Conservation (phyloP, 1,284 basidiomycete genomes). For the Cerioporus squamosus region DNA sequence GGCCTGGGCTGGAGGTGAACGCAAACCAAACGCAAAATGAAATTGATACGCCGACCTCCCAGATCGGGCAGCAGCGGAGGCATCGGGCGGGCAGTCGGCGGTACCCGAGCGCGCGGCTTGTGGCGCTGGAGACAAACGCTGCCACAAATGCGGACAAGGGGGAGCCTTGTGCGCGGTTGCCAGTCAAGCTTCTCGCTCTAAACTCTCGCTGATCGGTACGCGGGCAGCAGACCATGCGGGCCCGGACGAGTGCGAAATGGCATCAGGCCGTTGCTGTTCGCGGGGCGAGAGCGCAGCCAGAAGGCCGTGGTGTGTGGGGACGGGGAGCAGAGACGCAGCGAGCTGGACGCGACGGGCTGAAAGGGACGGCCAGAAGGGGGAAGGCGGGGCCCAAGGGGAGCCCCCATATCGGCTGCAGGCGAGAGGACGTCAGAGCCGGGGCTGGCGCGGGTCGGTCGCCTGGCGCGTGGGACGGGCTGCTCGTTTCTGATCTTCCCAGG, state of each 20-base stretch:
- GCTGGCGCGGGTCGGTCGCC: neutral
- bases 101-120: neutral
- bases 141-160: neutral
- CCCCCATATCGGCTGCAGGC: no score
- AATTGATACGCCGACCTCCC: neutral
- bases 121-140: neutral
- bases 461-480: neutral
- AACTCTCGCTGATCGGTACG: neutral
- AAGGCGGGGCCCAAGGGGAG: neutral
- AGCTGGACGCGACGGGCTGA: conserved; percentile 1
- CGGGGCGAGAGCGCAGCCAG: no score
- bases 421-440: neutral
- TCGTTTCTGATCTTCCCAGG: conserved; percentile 1
- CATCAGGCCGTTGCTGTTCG: no score
- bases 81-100: neutral
- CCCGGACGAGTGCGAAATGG: neutral
- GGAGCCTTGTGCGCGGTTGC: neutral
- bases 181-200: neutral
- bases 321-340: no score
- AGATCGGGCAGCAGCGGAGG: neutral
- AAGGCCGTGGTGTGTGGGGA: no score
- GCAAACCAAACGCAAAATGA: neutral
- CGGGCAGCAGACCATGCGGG: neutral
- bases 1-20: neutral
- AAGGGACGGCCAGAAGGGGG: conserved; percentile 3